A percentile compares a stretch with the other conserved stretches of the same genome.
These are phyloP conservation scores for Dryas drummondii DNA, from an alignment of 306 rosid species.

Conservation along the genomic window DNA sequence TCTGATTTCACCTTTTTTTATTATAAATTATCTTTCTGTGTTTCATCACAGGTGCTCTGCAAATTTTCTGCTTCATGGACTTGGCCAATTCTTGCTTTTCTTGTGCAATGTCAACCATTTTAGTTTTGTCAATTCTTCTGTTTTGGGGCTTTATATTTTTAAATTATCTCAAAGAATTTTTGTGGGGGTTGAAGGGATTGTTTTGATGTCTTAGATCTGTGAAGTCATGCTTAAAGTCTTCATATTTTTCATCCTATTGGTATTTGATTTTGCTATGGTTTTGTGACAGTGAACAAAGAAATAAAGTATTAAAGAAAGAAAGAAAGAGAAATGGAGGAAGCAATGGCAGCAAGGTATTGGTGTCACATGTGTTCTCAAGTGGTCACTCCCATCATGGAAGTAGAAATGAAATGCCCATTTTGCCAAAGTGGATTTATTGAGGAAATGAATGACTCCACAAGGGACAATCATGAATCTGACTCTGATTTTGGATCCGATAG, in stretches of 20 bases:
- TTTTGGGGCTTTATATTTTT: background rate
- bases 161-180: background rate
- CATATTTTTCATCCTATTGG: background rate
- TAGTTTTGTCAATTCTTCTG: no score
- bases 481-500: slow-evolving; percentile 50
- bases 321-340: slow-evolving; percentile 48
- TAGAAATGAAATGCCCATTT: slow-evolving; percentile 63
- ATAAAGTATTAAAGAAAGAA: background rate
- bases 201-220: background rate
- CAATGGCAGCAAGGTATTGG: slow-evolving; percentile 62
- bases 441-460: slow-evolving; percentile 37
- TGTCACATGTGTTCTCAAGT: slow-evolving; percentile 58
- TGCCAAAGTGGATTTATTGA: slow-evolving; percentile 66
- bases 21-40: background rate
- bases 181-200: background rate
- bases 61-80: background rate
- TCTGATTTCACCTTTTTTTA: background rate
- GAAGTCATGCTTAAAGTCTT: background rate
- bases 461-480: slow-evolving; percentile 34
- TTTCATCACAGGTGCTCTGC: background rate
- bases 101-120: background rate
- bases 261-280: background rate
- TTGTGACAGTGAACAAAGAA: background rate
- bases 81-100: background rate
- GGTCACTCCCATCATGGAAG: slow-evolving; percentile 57